Base-by-base conservation (phyloP, 2,329 filamentous ascomycete species). In the Onygena corvina region DNA sequence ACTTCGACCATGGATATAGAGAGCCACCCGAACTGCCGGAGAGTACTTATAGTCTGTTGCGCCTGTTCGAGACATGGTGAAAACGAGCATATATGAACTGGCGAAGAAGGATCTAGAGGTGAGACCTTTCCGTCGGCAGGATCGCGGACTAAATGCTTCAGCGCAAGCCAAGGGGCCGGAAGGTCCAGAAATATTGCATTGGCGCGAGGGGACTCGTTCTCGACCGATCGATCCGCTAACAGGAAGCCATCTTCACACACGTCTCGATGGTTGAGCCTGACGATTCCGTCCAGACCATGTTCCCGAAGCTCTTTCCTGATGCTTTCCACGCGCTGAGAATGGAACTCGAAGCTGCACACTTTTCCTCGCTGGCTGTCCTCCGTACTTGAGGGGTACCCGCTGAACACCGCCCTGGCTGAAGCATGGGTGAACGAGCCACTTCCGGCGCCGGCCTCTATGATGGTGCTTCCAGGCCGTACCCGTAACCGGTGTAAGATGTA, bases 31-130 rank as follows among this genome's bases (percentile, higher is more conserved):
- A 88, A 71, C 31, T 80, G 77, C 48, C 90, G 82, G 66, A 98
- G 76, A 9, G 79, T 78, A 8, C 85, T 83, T 48, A 94, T 81
- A 0, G 92, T 96, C 50, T 81, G 79, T 48, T 84, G 87, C 18
- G 93, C 90, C 70, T 98, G 92, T 67, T 98, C 92, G 56, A 98
- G 93, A 66, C 92, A 98, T 0, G 92, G 92, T 1, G 85, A 93
- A 69, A 98, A 98, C 0, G 88, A 93, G 71, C 92, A 98, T 49
- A 98, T 76, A 61, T 92, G 76, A 1, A 83, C 79, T 3, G 83
- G 76, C 35, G 77, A 75, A n/a, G 75, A 74, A 0, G 86, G 80
- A 56, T 92, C 82, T 8, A 96, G 73, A 0, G 78, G 74, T 1
- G 76, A 75, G 48, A 61, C 56, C 0, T 56, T 54, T 3, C 63